These are phyloP conservation scores for Claviceps quebecensis DNA, from an alignment of 2,329 filamentous ascomycete species.

Conservation along the genomic window DNA sequence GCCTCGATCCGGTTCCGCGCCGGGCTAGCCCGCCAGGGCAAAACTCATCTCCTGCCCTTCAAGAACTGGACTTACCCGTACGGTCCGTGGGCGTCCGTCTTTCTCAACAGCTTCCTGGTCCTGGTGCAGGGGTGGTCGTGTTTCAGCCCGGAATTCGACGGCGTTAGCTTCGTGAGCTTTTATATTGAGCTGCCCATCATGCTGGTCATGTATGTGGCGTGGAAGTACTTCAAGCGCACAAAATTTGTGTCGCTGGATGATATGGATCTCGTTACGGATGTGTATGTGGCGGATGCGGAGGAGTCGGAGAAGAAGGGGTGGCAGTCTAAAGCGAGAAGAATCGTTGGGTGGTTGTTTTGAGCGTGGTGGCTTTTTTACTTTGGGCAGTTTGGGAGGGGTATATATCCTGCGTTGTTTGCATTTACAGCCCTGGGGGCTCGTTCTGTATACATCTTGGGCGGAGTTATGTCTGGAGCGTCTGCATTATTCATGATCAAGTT, in stretches of 20 bases:
- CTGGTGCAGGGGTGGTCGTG: slow-evolving; percentile 50
- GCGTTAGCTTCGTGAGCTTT: slow-evolving; percentile 47
- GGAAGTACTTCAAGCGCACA: slow-evolving; percentile 58
- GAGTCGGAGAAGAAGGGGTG: slow-evolving; percentile 24
- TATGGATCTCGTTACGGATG: slow-evolving; percentile 48
- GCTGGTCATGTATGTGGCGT: slow-evolving; percentile 49
- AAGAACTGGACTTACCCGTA: slow-evolving; percentile 54
- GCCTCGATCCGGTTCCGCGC: slow-evolving; percentile 51
- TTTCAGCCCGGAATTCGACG: slow-evolving; percentile 44
- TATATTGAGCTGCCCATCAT: slow-evolving; percentile 51
- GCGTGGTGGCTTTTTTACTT: background rate
- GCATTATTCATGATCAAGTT: no score
- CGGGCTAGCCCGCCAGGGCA: slow-evolving; percentile 41
- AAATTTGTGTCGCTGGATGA: slow-evolving; percentile 40
- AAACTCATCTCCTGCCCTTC: slow-evolving; percentile 47
- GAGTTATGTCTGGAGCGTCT: no score
- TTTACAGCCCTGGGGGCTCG: background rate
- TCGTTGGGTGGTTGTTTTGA: slow-evolving; percentile 21
- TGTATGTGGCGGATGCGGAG: slow-evolving; percentile 33
- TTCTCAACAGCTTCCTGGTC: slow-evolving; percentile 45
- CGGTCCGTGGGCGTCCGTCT: slow-evolving; percentile 41
- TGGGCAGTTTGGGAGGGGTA: no score
- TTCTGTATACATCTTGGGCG: background rate
- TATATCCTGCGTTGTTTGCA: background rate
- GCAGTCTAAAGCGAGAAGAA: slow-evolving; percentile 26